Conservation (phyloP, 1,284 basidiomycete genomes). For the Cutaneotrichosporon sp. region DNA sequence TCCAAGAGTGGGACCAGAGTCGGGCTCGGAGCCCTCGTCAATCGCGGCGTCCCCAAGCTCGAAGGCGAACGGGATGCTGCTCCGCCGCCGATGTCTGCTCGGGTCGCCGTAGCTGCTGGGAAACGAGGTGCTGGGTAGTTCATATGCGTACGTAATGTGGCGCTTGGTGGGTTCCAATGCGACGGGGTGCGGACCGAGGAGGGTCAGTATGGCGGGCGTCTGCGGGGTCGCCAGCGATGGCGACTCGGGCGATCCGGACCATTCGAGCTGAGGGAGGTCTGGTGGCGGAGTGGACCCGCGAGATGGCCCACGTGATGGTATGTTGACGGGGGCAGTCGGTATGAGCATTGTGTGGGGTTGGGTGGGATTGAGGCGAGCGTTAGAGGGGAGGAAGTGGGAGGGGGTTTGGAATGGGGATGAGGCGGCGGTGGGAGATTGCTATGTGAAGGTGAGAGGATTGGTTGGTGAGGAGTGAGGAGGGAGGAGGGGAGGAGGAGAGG, state of each 20-base stretch:
- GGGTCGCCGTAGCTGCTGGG: not conserved
- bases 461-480: too few species aligned
- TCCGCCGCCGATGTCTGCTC: slow-evolving; percentile 8
- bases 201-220: slow-evolving; percentile 12
- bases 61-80: slow-evolving; percentile 13
- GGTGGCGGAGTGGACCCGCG: slow-evolving; percentile 8
- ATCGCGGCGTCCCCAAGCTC: slow-evolving; percentile 5
- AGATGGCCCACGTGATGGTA: not conserved
- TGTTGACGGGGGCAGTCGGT: slow-evolving; percentile 6
- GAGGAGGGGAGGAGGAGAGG: too few species aligned
- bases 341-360: not conserved
- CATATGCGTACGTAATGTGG: slow-evolving; percentile 1
- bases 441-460: too few species aligned
- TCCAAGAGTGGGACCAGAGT: not conserved
- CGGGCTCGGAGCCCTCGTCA: not conserved
- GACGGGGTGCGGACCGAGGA: not conserved
- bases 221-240: slow-evolving; percentile 18
- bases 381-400: not conserved
- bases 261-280: slow-evolving; percentile 8
- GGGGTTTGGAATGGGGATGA: not conserved
- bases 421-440: not conserved
- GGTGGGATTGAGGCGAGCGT: not conserved
- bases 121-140: not conserved
- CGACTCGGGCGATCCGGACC: slow-evolving; percentile 11
- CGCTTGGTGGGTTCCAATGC: not conserved